These are phyloP conservation scores for Cryptosporidium xiaoi DNA, from an alignment of 169 alveolate species.

Conservation along the genomic window DNA sequence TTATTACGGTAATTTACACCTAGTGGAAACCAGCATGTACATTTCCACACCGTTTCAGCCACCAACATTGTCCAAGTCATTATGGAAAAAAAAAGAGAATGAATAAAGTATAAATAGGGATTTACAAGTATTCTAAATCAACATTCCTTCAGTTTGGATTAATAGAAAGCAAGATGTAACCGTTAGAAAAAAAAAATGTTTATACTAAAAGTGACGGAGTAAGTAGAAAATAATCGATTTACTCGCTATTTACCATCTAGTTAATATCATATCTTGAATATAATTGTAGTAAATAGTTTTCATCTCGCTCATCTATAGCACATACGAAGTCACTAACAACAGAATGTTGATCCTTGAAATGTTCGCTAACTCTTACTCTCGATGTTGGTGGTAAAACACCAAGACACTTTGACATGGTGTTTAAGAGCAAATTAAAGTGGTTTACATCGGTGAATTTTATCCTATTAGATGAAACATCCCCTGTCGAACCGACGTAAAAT, in stretches of 20 bases:
- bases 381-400: conserved; percentile 57
- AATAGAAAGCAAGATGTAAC: no score
- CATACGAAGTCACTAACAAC: conserved; percentile 46
- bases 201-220: no score
- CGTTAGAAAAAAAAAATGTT: no score
- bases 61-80: no score
- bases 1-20: no score
- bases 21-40: no score
- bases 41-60: no score
- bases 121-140: no score
- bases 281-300: conserved; percentile 27
- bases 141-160: no score
- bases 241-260: background rate
- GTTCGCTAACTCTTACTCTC: conserved; percentile 55
- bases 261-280: conserved; percentile 29
- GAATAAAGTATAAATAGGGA: no score
- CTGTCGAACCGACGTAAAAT: conserved; percentile 1
- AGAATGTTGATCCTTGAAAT: conserved; percentile 13
- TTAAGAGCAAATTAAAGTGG: conserved; percentile 24
- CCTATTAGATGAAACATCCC: background rate
- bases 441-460: conserved; percentile 34
- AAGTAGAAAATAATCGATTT: no score
- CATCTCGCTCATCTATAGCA: conserved; percentile 18
- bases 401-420: conserved; percentile 43
- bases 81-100: no score